Evolutionary conservation across 1,284 basidiomycete genomes (phyloP), one percentile per base, ranked within the genome.

Genomic region (Cryptococcus jaspeensis): DNA sequence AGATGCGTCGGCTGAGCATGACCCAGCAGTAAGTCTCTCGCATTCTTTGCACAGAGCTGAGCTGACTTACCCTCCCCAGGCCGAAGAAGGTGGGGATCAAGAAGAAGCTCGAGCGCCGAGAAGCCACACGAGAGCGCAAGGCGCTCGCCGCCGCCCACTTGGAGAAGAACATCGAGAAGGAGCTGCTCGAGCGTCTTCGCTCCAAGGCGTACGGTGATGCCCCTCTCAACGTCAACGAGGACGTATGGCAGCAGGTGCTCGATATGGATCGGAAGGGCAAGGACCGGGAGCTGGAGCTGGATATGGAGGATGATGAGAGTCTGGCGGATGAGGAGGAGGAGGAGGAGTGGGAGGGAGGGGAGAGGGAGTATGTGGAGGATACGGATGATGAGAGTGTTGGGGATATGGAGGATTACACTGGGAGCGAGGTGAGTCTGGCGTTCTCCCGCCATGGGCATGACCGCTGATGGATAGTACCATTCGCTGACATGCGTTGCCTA

Each of bases 171-270:
- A 97, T 99, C 69, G 91, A 98, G 76, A 93, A 92, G 74, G 96
- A 99, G 75, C 84, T 99, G 25, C 85, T 99, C 50, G 92, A 95
- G 63, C 88, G 96, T 37, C 83, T 99, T 32, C 95, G 96, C 79
- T 88, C 87, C 50, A 97, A 97, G 75, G 93, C 94, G 11, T 99
- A 99, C 73, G 95, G 96, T 48, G 96, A 99, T 71, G 90, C 91
- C 32, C 96, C 95, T 20, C 82, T 99, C 40, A 99, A 99, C 77
- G 94, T 99, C 62, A 99, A 99, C 78, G 96, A 99, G 79, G 87
- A 84, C 43, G 93, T 99, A 5, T 99, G 96, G 96, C 85, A 87
- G 65, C 86, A 88, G 6, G 87, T 97, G 42, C 79, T 97, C 49
- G 90, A 95, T 70, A 82, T 85, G 56, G 90, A 92, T 70, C 67